A percentile compares a stretch with the other conserved stretches of the same genome.
These are phyloP conservation scores for Oryza nivara DNA, from an alignment of 176 grass and related monocot species.

Conservation along the genomic window DNA sequence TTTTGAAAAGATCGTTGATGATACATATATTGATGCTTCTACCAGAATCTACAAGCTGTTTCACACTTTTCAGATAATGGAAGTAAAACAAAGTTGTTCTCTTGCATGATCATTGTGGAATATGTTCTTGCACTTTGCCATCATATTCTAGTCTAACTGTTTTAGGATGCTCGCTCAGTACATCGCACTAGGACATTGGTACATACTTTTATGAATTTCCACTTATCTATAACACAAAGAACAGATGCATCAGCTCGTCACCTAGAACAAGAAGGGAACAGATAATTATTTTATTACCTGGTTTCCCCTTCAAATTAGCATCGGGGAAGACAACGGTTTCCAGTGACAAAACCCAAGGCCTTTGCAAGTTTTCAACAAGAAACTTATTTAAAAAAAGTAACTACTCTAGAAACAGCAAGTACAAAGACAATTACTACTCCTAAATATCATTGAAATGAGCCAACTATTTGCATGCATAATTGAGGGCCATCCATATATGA, in stretches of 20 bases:
- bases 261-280: not conserved
- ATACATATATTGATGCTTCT: not conserved
- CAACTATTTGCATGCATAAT: slow-evolving; percentile 9
- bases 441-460: slow-evolving; percentile 6
- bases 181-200: not conserved
- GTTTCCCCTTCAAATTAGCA: slow-evolving; percentile 1
- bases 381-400: too few relatives aligned
- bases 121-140: not conserved
- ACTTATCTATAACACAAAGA: not conserved
- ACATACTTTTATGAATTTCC: not conserved
- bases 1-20: not conserved
- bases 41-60: not conserved
- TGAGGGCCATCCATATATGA: slow-evolving; percentile 31
- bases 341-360: slow-evolving; percentile 20
- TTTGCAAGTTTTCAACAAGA: slow-evolving; percentile 28
- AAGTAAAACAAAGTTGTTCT: not conserved
- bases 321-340: not conserved
- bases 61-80: not conserved
- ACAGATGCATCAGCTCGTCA: not conserved
- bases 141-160: not conserved
- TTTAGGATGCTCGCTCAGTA: not conserved
- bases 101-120: not conserved
- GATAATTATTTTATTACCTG: not conserved
- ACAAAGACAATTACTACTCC: not conserved
- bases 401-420: not conserved